Percentiles rank a stretch among this genome's conserved stretches.
Conservation (phyloP, 169 alveolate species). For the Cryptosporidium felis region DNA sequence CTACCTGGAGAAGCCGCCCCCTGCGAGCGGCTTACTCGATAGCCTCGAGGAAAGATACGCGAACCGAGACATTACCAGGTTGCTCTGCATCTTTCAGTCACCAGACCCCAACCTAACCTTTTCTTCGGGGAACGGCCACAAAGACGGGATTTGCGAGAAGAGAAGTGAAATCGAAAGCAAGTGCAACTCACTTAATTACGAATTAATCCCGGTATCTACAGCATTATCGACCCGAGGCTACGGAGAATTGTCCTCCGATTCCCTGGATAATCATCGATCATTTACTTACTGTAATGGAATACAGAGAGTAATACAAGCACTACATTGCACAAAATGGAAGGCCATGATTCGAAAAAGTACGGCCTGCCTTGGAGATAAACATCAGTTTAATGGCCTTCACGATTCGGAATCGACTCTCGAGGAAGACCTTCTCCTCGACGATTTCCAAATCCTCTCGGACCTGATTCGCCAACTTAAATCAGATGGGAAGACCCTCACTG, state of each 20-base stretch:
- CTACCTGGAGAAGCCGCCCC: too few species aligned
- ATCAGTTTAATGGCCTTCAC: background rate
- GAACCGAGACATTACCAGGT: too few species aligned
- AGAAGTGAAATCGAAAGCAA: background rate
- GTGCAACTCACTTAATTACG: slow-evolving; percentile 3
- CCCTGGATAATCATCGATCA: background rate
- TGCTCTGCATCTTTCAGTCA: slow-evolving; percentile 14
- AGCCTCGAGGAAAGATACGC: too few species aligned
- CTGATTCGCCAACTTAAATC: background rate
- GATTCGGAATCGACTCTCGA: background rate
- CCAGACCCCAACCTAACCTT: too few species aligned
- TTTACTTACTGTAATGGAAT: background rate
- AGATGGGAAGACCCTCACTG: slow-evolving; percentile 10
- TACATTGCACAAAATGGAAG: slow-evolving; percentile 46
- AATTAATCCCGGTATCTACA: background rate
- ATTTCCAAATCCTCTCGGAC: slow-evolving; percentile 1
- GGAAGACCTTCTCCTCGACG: too few species aligned
- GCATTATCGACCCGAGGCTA: too few species aligned
- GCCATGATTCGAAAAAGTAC: background rate
- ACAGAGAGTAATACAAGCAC: slow-evolving; percentile 16
- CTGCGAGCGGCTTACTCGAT: too few species aligned
- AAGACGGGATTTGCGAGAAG: too few species aligned
- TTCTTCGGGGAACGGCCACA: too few species aligned
- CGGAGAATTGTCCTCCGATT: too few species aligned
- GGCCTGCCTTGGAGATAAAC: background rate